A percentile compares a stretch with the other conserved stretches of the same genome.
phyloP scores from a whole-genome alignment of 805 yeast genomes.

The Peterozyma toletana region DNA sequence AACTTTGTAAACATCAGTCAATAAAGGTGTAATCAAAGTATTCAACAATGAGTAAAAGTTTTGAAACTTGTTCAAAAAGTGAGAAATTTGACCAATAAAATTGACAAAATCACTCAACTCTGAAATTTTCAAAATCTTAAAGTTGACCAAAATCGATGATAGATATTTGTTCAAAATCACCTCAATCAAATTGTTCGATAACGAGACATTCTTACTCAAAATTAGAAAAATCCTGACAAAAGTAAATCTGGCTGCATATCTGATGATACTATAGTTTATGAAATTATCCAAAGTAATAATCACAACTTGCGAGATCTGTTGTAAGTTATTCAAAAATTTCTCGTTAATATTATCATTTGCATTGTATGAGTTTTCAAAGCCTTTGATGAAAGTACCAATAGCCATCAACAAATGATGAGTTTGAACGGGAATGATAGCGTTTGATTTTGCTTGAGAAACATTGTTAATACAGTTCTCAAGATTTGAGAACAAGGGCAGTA shows the following conservation, averaged over 20 bases:
- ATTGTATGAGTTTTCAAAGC: constrained; percentile 46
- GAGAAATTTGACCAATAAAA: constrained; percentile 84
- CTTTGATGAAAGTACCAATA: constrained; percentile 83
- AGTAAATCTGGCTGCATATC: constrained; percentile 84
- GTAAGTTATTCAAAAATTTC: constrained; percentile 21
- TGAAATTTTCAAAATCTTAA: constrained; percentile 46
- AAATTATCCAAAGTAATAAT: constrained; percentile 76
- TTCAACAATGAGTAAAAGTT: constrained; percentile 68
- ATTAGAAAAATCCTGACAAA: constrained; percentile 82
- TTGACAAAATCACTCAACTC: constrained; percentile 79
- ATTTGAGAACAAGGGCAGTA: constrained; percentile 69
- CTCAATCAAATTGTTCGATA: constrained; percentile 37
- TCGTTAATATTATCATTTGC: constrained; percentile 21
- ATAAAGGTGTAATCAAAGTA: constrained; percentile 67
- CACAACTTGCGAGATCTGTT: constrained; percentile 62
- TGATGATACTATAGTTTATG: constrained; percentile 54
- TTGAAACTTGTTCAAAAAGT: constrained; percentile 60
- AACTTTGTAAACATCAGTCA: constrained; percentile 48
- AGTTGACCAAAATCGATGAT: constrained; percentile 50
- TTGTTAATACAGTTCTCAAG: constrained; percentile 56
- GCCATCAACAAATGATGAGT: constrained; percentile 86
- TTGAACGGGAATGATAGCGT: constrained; percentile 49
- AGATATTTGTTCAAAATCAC: constrained; percentile 61
- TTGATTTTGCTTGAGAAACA: constrained; percentile 23
- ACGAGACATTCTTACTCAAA: constrained; percentile 36